Evolutionary conservation across 495 filamentous ascomycete species (phyloP).

Genomic region (Aspergillus funiculosus): DNA sequence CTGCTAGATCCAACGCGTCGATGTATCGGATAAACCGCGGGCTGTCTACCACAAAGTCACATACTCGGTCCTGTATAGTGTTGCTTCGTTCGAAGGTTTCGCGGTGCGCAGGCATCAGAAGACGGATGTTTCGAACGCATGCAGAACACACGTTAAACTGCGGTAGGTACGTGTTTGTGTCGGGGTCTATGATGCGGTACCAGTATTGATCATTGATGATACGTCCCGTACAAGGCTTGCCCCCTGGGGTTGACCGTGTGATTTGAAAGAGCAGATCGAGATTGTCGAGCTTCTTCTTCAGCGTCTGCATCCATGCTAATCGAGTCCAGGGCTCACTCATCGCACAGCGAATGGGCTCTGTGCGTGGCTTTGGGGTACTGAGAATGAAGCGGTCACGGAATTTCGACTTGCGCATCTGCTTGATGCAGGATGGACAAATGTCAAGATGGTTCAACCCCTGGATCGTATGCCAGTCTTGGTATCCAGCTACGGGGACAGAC

Average conservation of each 20-base stretch:
- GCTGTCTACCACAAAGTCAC: slow-evolving; percentile 46
- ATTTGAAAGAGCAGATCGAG: slow-evolving; percentile 50
- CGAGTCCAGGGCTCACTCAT: slow-evolving; percentile 60
- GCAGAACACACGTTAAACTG: slow-evolving; percentile 54
- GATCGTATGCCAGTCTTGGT: slow-evolving; percentile 63
- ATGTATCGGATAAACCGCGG: slow-evolving; percentile 57
- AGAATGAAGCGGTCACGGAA: slow-evolving; percentile 50
- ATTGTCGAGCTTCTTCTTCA: slow-evolving; percentile 49
- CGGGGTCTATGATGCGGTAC: slow-evolving; percentile 54
- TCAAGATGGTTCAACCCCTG: slow-evolving; percentile 49
- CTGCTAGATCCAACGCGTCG: slow-evolving; percentile 52
- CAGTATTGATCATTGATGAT: slow-evolving; percentile 44
- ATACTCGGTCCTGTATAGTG: slow-evolving; percentile 32
- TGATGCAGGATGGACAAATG: slow-evolving; percentile 60
- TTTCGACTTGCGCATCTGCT: slow-evolving; percentile 47
- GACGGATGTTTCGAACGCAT: slow-evolving; percentile 48
- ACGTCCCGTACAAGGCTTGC: slow-evolving; percentile 48
- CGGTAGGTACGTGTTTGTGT: slow-evolving; percentile 42
- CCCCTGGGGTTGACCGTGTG: slow-evolving; percentile 40
- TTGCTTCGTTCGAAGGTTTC: slow-evolving; percentile 42
- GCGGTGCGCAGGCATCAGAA: slow-evolving; percentile 45
- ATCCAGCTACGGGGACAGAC: slow-evolving; percentile 39
- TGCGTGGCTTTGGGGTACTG: slow-evolving; percentile 34
- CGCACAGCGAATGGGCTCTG: slow-evolving; percentile 47
- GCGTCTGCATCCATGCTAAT: slow-evolving; percentile 59